A percentile compares a stretch with the other conserved stretches of the same genome.
Evolutionary conservation across 208 protist species (phyloP).

Genomic region (Acanthamoeba lenticulata): DNA sequence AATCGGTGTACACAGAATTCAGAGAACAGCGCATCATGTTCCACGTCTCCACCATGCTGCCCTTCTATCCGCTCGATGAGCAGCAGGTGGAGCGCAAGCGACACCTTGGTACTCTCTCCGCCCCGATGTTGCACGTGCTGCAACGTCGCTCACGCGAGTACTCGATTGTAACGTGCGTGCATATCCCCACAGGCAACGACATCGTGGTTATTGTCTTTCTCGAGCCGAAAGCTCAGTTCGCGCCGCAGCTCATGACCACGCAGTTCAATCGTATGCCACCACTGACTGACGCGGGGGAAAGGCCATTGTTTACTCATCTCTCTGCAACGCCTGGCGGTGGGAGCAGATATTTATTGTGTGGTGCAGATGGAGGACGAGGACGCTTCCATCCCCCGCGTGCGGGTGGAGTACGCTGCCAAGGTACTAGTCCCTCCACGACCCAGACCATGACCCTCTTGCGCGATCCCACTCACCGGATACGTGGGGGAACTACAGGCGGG

Average conservation of each 20-base stretch:
- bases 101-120: no score
- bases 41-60: constrained; percentile 66
- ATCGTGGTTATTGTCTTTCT: constrained; percentile 9
- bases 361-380: not conserved
- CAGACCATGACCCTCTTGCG: not conserved
- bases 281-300: no score
- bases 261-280: constrained; percentile 46
- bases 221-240: not conserved
- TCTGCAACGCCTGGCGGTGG: no score
- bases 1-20: constrained; percentile 57
- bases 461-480: no score
- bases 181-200: not conserved
- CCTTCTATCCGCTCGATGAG: not conserved
- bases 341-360: constrained; percentile 41
- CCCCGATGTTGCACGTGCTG: no score
- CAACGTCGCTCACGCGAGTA: no score
- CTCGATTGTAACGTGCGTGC: no score
- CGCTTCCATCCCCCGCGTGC: not conserved
- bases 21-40: constrained; percentile 64
- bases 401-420: constrained; percentile 25
- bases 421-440: not conserved
- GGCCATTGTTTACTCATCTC: no score
- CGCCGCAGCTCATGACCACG: not conserved
- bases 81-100: constrained; percentile 67
- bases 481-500: not conserved